Percentiles rank a stretch among this genome's conserved stretches.
phyloP scores from a whole-genome alignment of 2,329 filamentous ascomycete genomes.

The Nigrograna mackinnonii region DNA sequence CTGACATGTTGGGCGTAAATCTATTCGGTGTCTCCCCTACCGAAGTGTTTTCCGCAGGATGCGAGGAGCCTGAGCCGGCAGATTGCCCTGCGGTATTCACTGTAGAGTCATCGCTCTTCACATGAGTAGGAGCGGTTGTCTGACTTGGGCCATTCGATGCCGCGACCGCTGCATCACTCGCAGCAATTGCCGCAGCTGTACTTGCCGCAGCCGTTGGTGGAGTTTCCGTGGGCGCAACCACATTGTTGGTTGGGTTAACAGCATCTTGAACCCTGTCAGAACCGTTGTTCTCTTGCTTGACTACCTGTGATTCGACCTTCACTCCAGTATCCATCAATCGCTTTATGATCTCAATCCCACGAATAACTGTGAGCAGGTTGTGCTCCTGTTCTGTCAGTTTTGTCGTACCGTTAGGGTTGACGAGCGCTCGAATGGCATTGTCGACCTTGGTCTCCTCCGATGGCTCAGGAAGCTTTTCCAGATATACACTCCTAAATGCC shows the following conservation, averaged over 20 bases:
- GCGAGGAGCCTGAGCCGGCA: too few species aligned
- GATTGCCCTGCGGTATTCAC: not conserved
- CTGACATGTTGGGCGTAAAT: constrained; percentile 33
- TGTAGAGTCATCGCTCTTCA: not conserved
- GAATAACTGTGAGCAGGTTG: constrained; percentile 26
- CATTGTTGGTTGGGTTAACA: not conserved
- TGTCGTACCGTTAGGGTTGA: constrained; percentile 24
- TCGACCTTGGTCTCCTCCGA: constrained; percentile 32
- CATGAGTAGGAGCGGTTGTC: not conserved
- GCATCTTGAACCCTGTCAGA: not conserved
- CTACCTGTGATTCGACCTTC: not conserved
- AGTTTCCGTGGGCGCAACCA: not conserved
- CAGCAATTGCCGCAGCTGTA: constrained; percentile 37
- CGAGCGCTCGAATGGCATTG: constrained; percentile 35
- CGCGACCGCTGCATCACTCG: constrained; percentile 23
- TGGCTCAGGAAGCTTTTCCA: constrained; percentile 14
- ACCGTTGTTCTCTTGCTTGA: not conserved
- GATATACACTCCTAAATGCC: constrained; percentile 35
- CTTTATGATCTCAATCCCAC: constrained; percentile 4
- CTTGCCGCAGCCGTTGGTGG: constrained; percentile 19
- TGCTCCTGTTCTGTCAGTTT: constrained; percentile 27
- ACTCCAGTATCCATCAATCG: not conserved
- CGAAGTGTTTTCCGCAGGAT: too few species aligned
- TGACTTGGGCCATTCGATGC: constrained; percentile 1
- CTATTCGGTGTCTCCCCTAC: constrained; percentile 23